phyloP scores from a whole-genome alignment of 1,139 yeast genomes.

The Keqinozyma sinolaborantium region DNA sequence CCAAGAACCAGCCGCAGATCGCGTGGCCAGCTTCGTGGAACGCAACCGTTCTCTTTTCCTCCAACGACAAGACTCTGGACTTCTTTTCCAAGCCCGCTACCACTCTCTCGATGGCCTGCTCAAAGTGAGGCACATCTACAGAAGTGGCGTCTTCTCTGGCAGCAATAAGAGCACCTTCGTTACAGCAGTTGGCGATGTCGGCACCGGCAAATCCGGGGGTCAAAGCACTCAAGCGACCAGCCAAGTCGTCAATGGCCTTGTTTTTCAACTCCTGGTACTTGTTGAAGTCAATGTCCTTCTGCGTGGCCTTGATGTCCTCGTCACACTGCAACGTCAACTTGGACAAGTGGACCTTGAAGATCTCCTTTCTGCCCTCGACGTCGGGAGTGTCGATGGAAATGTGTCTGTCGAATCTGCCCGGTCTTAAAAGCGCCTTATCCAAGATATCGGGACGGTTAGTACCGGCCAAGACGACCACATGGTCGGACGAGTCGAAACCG shows the following conservation, averaged over 20 bases:
- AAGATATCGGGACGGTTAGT: conserved; percentile 78
- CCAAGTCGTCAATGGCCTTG: conserved; percentile 53
- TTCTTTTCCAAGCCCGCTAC: conserved; percentile 79
- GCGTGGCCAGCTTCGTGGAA: conserved; percentile 87
- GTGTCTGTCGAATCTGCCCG: conserved; percentile 83
- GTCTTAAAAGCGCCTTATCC: conserved; percentile 75
- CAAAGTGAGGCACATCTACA: conserved; percentile 64
- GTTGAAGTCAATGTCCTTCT: conserved; percentile 38
- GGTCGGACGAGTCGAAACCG: conserved; percentile 72
- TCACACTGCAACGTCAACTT: conserved; percentile 45
- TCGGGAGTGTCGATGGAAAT: conserved; percentile 73
- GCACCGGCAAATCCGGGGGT: conserved; percentile 89
- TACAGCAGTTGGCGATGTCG: conserved; percentile 79
- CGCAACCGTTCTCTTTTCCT: conserved; percentile 73
- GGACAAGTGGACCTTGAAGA: conserved; percentile 65
- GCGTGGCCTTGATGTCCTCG: conserved; percentile 38
- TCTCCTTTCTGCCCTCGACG: conserved; percentile 72
- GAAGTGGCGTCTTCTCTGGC: conserved; percentile 60
- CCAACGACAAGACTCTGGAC: conserved; percentile 62
- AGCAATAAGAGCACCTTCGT: conserved; percentile 80
- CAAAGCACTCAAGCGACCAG: conserved; percentile 71
- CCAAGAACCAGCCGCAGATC: conserved; percentile 72
- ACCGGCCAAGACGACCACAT: conserved; percentile 79
- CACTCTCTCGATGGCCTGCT: conserved; percentile 78
- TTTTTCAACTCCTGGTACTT: conserved; percentile 48